A percentile compares a stretch with the other conserved stretches of the same genome.
phyloP scores from a whole-genome alignment of 2,329 filamentous ascomycete species.

The Leptodontidium sp. region DNA sequence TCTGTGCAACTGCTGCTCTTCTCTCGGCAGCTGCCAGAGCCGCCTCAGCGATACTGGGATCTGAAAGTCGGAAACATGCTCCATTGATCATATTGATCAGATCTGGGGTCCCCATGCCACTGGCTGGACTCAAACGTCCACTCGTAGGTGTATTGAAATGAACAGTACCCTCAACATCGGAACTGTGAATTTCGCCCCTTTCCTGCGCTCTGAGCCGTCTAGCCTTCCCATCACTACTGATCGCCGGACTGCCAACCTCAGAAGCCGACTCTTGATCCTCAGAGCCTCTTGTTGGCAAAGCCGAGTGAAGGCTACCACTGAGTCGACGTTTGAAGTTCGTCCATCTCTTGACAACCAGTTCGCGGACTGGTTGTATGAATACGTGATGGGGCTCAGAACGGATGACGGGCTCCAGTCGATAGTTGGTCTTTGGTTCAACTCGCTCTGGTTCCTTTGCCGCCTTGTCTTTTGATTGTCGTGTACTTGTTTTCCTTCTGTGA shows the following conservation, averaged over 20 bases:
- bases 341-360: slow-evolving; percentile 45
- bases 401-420: slow-evolving; percentile 39
- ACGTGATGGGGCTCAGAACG: slow-evolving; percentile 43
- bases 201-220: slow-evolving; percentile 42
- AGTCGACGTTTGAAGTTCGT: slow-evolving; percentile 39
- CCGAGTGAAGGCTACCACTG: slow-evolving; percentile 39
- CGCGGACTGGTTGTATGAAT: slow-evolving; percentile 44
- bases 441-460: not conserved
- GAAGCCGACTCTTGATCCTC: slow-evolving; percentile 27
- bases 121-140: slow-evolving; percentile 26
- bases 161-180: slow-evolving; percentile 34
- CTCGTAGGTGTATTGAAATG: slow-evolving; percentile 41
- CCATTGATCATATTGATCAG: not conserved
- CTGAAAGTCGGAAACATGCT: slow-evolving; percentile 23
- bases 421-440: slow-evolving; percentile 27
- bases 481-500: not conserved
- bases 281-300: slow-evolving; percentile 29
- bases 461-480: too few relatives aligned
- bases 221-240: slow-evolving; percentile 37
- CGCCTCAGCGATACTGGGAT: slow-evolving; percentile 28
- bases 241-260: slow-evolving; percentile 24
- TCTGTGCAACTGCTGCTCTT: not conserved
- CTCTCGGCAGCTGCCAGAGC: slow-evolving; percentile 21
- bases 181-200: slow-evolving; percentile 44
- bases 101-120: not conserved